Evolutionary conservation across 345 rosid species (phyloP).

Genomic region (Punica granatum): DNA sequence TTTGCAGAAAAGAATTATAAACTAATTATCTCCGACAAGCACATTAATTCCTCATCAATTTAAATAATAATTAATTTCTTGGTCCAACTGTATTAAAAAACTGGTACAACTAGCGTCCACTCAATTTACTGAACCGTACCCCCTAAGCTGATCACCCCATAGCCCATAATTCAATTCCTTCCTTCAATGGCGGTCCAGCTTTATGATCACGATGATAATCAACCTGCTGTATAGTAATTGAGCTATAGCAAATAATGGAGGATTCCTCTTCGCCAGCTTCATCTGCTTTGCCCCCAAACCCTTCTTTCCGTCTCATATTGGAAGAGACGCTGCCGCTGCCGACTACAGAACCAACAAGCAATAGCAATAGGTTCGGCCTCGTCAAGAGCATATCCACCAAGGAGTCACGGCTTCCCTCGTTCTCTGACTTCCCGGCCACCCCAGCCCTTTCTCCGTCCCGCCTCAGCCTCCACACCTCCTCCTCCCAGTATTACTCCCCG

Average conservation of each 20-base stretch:
- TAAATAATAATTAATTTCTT: no score
- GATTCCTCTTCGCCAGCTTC: not conserved
- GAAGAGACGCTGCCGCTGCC: not conserved
- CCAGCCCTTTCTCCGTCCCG: constrained; percentile 26
- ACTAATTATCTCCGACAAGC: no score
- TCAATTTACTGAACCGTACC: no score
- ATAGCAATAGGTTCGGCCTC: constrained; percentile 6
- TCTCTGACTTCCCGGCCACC: constrained; percentile 16
- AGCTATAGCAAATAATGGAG: not conserved
- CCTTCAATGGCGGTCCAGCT: no score
- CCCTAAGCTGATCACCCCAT: no score
- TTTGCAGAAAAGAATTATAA: no score
- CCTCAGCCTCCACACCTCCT: constrained; percentile 15
- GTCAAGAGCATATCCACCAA: constrained; percentile 31
- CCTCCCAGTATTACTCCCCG: constrained; percentile 16
- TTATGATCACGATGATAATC: no score
- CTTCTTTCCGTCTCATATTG: constrained; percentile 28
- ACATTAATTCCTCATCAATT: no score
- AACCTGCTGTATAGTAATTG: no score
- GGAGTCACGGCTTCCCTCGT: constrained; percentile 15
- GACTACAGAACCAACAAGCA: not conserved
- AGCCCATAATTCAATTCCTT: no score
- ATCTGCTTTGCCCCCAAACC: constrained; percentile 26
- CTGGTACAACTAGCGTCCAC: no score
- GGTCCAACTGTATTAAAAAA: no score